These are phyloP conservation scores for Ilex aquifolium DNA, from an alignment of 257 asterid species.

Conservation along the genomic window DNA sequence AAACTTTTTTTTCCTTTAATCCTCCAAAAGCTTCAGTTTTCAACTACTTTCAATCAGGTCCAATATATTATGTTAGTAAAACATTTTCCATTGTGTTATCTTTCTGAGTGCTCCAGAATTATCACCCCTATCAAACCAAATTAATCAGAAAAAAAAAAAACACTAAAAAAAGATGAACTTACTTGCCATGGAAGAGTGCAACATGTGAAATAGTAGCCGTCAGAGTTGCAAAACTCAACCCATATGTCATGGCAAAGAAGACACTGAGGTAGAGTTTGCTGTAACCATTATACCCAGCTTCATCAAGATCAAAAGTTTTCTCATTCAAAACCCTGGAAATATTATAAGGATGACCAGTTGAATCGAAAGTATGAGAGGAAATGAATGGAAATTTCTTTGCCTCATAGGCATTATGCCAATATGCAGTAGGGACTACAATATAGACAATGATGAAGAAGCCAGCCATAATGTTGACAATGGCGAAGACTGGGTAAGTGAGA, in stretches of 20 bases:
- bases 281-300: conserved; percentile 20
- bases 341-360: conserved; percentile 23
- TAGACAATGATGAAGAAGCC: conserved; percentile 35
- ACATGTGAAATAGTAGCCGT: conserved; percentile 41
- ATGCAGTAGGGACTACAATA: conserved; percentile 22
- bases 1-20: no score
- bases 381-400: conserved; percentile 48
- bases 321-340: conserved; percentile 15
- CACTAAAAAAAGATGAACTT: neutral
- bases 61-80: no score
- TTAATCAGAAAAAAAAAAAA: no score
- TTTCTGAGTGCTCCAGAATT: no score
- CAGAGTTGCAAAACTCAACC: conserved; percentile 44
- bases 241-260: conserved; percentile 40
- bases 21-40: no score
- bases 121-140: no score
- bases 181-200: conserved; percentile 44
- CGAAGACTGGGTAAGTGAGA: conserved; percentile 52
- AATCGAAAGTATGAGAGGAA: conserved; percentile 22
- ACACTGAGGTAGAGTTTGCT: conserved; percentile 36
- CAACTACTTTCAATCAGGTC: no score
- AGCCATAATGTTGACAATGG: conserved; percentile 30
- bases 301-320: conserved; percentile 32
- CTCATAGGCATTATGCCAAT: conserved; percentile 36
- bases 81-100: no score